Base-by-base conservation (phyloP, 2,329 filamentous ascomycete species). In the Phyllosticta citriasiana region DNA sequence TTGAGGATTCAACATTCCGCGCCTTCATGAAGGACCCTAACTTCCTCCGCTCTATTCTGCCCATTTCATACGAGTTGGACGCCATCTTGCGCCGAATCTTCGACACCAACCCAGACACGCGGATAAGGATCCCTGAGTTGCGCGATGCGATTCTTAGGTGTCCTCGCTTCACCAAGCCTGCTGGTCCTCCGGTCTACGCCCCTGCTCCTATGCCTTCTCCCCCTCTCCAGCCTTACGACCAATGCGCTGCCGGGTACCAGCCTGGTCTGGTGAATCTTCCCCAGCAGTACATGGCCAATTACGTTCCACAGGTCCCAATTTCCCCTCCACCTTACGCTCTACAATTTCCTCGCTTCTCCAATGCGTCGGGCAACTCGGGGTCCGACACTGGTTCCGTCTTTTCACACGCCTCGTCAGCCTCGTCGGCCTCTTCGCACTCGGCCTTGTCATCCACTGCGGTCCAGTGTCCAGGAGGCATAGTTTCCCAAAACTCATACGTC, bases 1-100 rank as follows among this genome's bases (percentile, higher is more conserved):
- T 85, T 67, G 91, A 96, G 74, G 94, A 99, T 76, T 91, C 91
- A 65, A 97, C 94, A 54, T 99, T 97, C 82, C 85, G 88, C 70
- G 92, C 92, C 60, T 97, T 89, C 77, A 83, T 89, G 68, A 88
- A 88, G 79, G 91, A 91, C 71, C 85, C 85, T 64, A 87, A 88
- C 71, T 99, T 97, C 74, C 79, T 99, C 66, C 88, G 91, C 79
- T 89, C 91, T 64, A 99, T 99, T 69, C 82, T 99, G 62, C 93
- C 94, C 24, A 78, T 99, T 70, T 92, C 94, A 61, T 82, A 89
- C 72, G 92, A 97, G 72, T 82, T 97, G 73, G 92, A 97, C 78
- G 81, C 84, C 71, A 95, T 99, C 65, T 78, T 99, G 68, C 86
- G 85, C 66, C 85, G 88, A 70, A 89, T 97, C 69, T 99, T 99